Evolutionary conservation across 148 eudicot species (phyloP).

Genomic region (Vaccinium corymbosum): DNA sequence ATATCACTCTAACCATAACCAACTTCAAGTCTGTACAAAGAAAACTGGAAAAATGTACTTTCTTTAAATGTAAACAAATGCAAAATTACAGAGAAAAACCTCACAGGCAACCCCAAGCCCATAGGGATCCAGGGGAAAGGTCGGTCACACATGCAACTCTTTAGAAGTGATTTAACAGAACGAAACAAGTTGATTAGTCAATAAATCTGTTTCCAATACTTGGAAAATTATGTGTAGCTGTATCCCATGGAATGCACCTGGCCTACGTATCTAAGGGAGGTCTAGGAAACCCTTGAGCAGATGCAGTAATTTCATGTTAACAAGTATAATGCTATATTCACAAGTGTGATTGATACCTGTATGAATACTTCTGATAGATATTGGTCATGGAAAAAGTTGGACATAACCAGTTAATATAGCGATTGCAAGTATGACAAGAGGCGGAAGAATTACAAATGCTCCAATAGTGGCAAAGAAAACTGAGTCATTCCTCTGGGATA

Average conservation of each 20-base stretch:
- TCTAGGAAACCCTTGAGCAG: neutral
- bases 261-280: neutral
- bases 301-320: neutral
- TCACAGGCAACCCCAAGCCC: neutral
- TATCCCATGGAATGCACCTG: neutral
- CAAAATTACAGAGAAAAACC: neutral
- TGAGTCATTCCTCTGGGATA: constrained; percentile 80
- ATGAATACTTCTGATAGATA: neutral
- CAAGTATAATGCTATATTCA: neutral
- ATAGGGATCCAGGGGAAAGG: neutral
- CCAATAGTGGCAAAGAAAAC: constrained; percentile 86
- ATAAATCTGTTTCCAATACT: neutral
- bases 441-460: constrained; percentile 84
- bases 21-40: neutral
- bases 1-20: neutral
- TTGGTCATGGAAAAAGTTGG: constrained; percentile 75
- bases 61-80: neutral
- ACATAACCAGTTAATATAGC: constrained; percentile 88
- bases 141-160: neutral
- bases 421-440: constrained; percentile 64
- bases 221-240: neutral
- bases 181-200: neutral
- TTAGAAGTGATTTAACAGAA: neutral
- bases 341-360: neutral
- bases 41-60: neutral